These are phyloP conservation scores for Geotrichum citri-aurantii DNA, from an alignment of 1,139 yeast genomes.

Conservation along the genomic window DNA sequence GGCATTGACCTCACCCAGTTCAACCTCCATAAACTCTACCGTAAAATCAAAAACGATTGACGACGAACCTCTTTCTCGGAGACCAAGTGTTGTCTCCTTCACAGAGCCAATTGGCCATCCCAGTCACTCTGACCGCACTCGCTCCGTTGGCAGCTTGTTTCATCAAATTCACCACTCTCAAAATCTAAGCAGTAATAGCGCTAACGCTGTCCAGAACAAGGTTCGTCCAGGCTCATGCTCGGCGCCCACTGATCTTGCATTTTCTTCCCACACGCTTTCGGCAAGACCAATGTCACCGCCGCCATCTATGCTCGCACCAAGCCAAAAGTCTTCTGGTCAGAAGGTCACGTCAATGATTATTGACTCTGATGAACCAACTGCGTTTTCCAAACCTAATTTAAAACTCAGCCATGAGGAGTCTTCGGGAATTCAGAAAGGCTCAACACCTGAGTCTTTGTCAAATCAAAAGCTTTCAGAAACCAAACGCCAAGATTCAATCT, in stretches of 20 bases:
- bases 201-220: not conserved
- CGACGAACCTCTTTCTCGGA: slow-evolving; percentile 3
- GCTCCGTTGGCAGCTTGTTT: slow-evolving; percentile 15
- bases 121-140: slow-evolving; percentile 17
- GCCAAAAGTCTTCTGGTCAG: not conserved
- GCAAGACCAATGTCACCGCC: not conserved
- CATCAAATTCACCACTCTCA: slow-evolving; percentile 11
- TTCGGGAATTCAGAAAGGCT: not conserved
- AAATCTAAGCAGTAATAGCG: not conserved
- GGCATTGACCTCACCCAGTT: not conserved
- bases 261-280: not conserved
- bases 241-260: not conserved
- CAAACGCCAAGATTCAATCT: not conserved
- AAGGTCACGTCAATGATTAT: not conserved
- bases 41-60: not conserved
- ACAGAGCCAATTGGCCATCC: slow-evolving; percentile 19
- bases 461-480: not conserved
- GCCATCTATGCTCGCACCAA: not conserved
- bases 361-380: not conserved
- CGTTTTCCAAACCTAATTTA: not conserved
- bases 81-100: slow-evolving; percentile 17
- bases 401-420: not conserved
- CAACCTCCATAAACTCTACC: not conserved
- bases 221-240: not conserved
- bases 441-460: not conserved